Evolutionary conservation across 129 eudicot genomes (phyloP), one percentile per base, ranked within the genome.

Genomic region (Artemisia annua): DNA sequence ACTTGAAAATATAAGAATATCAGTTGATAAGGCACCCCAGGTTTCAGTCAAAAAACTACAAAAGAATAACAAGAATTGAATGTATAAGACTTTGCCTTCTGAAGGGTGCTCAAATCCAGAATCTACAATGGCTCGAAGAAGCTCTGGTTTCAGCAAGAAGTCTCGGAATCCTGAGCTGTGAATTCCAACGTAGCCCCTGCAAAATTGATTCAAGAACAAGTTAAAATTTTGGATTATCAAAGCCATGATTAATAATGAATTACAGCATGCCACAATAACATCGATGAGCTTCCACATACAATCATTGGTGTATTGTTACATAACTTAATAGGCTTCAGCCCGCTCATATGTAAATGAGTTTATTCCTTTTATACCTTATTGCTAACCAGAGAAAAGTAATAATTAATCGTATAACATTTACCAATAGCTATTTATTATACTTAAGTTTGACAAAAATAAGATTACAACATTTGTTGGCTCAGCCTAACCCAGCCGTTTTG

Each of bases 81-180:
- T 28, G 69, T 39, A 57, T 12, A 68, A 59, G 69, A 71, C 57
- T 58, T 84, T 91, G 90, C 97, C 97, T 91, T 88, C 97, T n/a
- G 97, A 91, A 17, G 97, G 97, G 79, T 91, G 97, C 78, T 91
- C 97, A 83, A 91, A 88, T 52, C 96, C 97, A 5, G 92, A 91
- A 73, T 91, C 97, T 20, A 86, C 91, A 76, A 88, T 91, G 18
- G 96, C 96, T 48, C 97, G 87, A 64, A 91, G 86, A 67, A 91
- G 90, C 81, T 91, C 97, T 62, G 97, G 97, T 73, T 91, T 91
- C 85, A 91, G 81, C 32, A 91, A 85, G 85, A 91, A 91, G 84
- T 91, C 97, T 79, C 97, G 66, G 83, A 91, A 91, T 56, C 97
- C 97, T 9, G 97, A 88, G 68, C 97, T 91, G 85, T 91, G 96